Conservation (phyloP, 1,284 basidiomycete species). For the Fomitopsis betulina region DNA sequence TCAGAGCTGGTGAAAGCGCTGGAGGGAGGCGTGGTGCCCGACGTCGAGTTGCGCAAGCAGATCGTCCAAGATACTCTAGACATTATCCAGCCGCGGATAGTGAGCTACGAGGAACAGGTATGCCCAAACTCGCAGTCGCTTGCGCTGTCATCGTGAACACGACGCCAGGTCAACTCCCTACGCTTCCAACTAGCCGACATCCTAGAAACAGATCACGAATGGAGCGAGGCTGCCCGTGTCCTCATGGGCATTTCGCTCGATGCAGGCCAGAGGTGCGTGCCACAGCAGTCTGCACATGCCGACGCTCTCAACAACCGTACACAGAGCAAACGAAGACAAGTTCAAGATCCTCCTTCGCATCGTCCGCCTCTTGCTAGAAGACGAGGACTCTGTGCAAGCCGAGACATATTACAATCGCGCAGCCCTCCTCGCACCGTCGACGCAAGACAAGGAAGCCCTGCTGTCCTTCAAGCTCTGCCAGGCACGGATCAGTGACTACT, state of each 20-base stretch:
- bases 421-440: slow-evolving; percentile 80
- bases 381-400: slow-evolving; percentile 90
- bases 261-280: slow-evolving; percentile 77
- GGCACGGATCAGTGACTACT: slow-evolving; percentile 90
- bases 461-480: slow-evolving; percentile 86
- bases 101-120: slow-evolving; percentile 95
- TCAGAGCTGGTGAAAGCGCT: slow-evolving; percentile 74
- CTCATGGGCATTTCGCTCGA: slow-evolving; percentile 91
- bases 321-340: slow-evolving; percentile 80
- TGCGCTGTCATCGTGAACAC: slow-evolving; percentile 3
- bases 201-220: slow-evolving; percentile 89
- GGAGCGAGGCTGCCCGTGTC: slow-evolving; percentile 87
- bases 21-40: slow-evolving; percentile 47
- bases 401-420: slow-evolving; percentile 97
- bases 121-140: slow-evolving; percentile 22
- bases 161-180: slow-evolving; percentile 70
- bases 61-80: slow-evolving; percentile 71
- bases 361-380: slow-evolving; percentile 91
- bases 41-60: slow-evolving; percentile 55
- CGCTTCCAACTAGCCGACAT: slow-evolving; percentile 86
- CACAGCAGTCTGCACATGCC: not conserved
- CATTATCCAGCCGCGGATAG: slow-evolving; percentile 70
- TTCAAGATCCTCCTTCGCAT: slow-evolving; percentile 91
- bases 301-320: not conserved
- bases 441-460: slow-evolving; percentile 71